Evolutionary conservation across 2,329 filamentous ascomycete species (phyloP), one percentile per base, ranked within the genome.

Genomic region (Penicillium thymicola): DNA sequence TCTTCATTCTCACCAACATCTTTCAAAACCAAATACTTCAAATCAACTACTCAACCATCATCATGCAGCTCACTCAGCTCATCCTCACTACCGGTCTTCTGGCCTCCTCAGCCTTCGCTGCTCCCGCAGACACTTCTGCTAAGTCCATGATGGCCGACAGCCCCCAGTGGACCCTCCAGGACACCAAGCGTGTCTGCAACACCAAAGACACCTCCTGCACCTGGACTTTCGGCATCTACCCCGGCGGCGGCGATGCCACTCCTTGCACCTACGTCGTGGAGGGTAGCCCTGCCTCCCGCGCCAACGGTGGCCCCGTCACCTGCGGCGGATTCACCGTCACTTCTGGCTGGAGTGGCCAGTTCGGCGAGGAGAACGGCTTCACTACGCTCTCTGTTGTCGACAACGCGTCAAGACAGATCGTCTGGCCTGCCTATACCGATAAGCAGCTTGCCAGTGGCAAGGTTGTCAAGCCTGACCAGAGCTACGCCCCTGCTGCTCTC

Each of bases 301-400:
- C 72, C 58, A 72, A 70, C 66, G 75, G 74, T 46, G 76, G 74
- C 18, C 73, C 77, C 43, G 61, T 67, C 56, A 72, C 61, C 48
- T 84, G 80, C 73, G 82, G 81, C 38, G 66, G 65, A 56, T 85
- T 76, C 75, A 80, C 75, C 59, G 64, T 85, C 66, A 80, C 79
- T 49, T 78, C 78, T 2, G 79, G 80, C 72, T 85, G 82, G 82
- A 81, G 77, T 68, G 81, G 76, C 66, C 77, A 82, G 65, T 85
- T 84, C 61, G 82, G 81, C 48, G 55, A 70, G 13, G 78, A 69
- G 59, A 72, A 79, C 27, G 82, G 80, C 61, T 85, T 84, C 75
- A 84, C 81, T 25, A 82, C 79, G 23, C 70, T 84, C 28, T 74
- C 78, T 21, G 78, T 85, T 51, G 75, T 78, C 45, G 72, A 82